Base-by-base conservation (phyloP, 148 eudicot genomes). In the Pharnaceum exiguum region DNA sequence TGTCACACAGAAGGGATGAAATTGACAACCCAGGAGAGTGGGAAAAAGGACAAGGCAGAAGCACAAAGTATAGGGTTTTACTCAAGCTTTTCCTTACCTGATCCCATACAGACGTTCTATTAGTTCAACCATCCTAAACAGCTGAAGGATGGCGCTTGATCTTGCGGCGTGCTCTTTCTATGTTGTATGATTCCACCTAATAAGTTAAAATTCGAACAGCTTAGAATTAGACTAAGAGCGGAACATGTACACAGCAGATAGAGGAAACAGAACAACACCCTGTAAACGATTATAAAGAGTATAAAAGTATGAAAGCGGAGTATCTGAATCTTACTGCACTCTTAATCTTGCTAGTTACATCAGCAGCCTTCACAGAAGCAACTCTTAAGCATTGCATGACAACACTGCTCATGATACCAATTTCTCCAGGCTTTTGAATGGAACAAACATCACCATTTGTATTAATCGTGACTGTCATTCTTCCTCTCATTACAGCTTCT, bases 351-450 rank as follows among this genome's bases (percentile, higher is more conserved):
- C 42, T 64, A 12, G 96, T 93, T 37, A 93, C 73, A 55, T 93
- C 98, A 50, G 73, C 86, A 44, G 95, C 90, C 77, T 93, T 93
- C 39, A 77, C 83, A 12, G 83, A 76, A 53, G 99, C 95, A 74
- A 82, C 71, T 46, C 93, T 77, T 62, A 93, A 75, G 79, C 99
- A 93, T 60, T 84, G 86, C 84, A 82, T 79, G 30, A 93, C 77
- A 35, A 79, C 82, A 68, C 82, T 79, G 30, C 78, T 82, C 72
- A 80, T 60, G 62, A 93, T 75, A 65, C 91, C 99, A 18, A 58
- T 85, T 58, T 91, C 95, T 67, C 98, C 98, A 56, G 86, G 83
- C 71, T 93, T 93, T 65, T 93, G 99, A 70, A 93, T 81, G 47
- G 96, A 78, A 63, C 99, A 93, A 30, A 89, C 63, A 60, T 93